Evolutionary conservation across 768 basidiomycete genomes (phyloP), one percentile per base, ranked within the genome.

Genomic region (Phylloporus sp.): DNA sequence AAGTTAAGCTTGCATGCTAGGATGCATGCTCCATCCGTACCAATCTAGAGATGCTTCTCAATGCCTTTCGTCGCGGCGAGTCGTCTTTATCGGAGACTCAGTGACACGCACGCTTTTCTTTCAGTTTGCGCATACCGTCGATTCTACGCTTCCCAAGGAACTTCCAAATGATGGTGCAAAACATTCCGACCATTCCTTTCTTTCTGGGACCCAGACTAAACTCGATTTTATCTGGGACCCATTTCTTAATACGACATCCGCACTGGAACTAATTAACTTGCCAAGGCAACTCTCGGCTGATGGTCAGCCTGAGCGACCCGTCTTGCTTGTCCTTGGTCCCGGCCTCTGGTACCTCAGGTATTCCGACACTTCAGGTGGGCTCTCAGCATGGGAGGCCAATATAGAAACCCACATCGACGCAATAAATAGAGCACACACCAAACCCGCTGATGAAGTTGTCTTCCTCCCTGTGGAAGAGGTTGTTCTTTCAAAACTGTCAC

Each of bases 301-400:
- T 32, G 31, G 28, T 18, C 55, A 54, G 7, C 36, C 38, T 29
- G 52, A 57, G 49, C 72, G 57, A 70, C 79, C 89, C 1, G 81
- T 85, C 0, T 69, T 97, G 41, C 76, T 94, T 26, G 85, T 95
- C 10, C 66, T 97, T 15, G 93, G 93, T 10, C 84, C 88, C 13
- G 93, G 93, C 0, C 72, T 95, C 32, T 95, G 93, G 93, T 91
- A 91, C 66, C 78, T 97, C 39, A 83, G 90, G 22, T 84, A 94
- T 66, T 74, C 84, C 1, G 72, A 80, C 31, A 57, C 72, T 16
- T 88, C 89, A 1, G 88, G 91, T 22, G 90, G 90, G 4, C 73
- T 94, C 35, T 71, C 84, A 27, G 75, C 82, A 1, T 97, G 91
- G 90, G 87, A 88, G 59, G 74, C 75, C 23, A 86, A 79, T 58